Base-by-base conservation (phyloP, 2,329 filamentous ascomycete species). In the Ceratocystis cacaofunesta region DNA sequence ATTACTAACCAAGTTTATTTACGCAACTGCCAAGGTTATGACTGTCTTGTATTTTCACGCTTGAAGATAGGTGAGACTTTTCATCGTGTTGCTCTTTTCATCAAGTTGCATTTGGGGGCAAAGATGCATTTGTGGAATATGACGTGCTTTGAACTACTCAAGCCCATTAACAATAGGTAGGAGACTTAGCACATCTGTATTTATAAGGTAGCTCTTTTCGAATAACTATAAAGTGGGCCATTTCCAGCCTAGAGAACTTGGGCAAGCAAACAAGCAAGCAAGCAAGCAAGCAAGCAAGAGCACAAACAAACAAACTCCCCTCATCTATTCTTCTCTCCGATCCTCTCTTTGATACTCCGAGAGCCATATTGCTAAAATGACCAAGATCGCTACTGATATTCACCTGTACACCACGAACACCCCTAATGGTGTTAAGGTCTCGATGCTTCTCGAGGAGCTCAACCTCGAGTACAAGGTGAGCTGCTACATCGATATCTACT, bases 371-470 rank as follows among this genome's bases (percentile, higher is more conserved):
- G 12, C 32, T 32, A 78, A 72, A 44, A 81, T 80, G 78, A 72
- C 77, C 70, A 72, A 71, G 76, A 75, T 62, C 48, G 62, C 65
- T 46, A 79, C 87, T 5, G 79, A 88, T 70, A 90, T 95, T 71
- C 87, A 85, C 55, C 83, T 95, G 36, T 95, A 94, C 78, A 95
- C 90, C 12, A 80, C 82, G 12, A 82, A 85, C 72, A 96, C 92
- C 63, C 90, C 92, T 58, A 96, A 96, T 76, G 90, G 91, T 69
- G 88, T 94, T 80, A 96, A 95, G 75, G 83, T 90, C 68, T 91
- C 89, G 66, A 95, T 96, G 69, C 81, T 89, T 8, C 78, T 96
- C 17, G 90, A 95, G 76, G 91, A 95, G 76, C 81, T 96, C 3
- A 87, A 86, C 70, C 77, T 95, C 50, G 83, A 87, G n/a, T 95